Base-by-base conservation (phyloP, 2,329 filamentous ascomycete genomes). In the Ilyonectria robusta region DNA sequence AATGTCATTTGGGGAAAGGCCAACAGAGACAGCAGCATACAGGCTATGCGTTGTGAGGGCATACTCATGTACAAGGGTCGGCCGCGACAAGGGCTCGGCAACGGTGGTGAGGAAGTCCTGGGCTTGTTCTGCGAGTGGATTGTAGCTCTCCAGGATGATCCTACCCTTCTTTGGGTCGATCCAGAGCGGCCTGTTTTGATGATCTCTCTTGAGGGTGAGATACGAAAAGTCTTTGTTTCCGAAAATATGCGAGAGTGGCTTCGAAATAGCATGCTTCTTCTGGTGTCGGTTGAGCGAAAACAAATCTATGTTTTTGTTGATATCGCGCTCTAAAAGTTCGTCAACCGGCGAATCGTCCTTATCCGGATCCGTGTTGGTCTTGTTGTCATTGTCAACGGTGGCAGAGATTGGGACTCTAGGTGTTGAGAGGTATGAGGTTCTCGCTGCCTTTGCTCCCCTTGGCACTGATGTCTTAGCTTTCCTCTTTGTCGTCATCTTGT, bases 21-120 rank as follows among this genome's bases (percentile, higher is more conserved):
- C 94, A 65, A 97, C 93, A 17, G 93, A 96, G 6, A 97, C 93
- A 51, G 94, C 94, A 15, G 94, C 94, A 80, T 97, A 97, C 53
- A 97, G 85, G 80, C 93, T 96, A 81, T 97, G 93, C 21, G 92
- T 89, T 2, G 94, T 97, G 76, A 97, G 86, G 48, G 89, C 87
- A 80, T 97, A 97, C 81, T 97, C 94, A 82, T 97, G 94, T 54
- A 97, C 87, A 76, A 93, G 94, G 6, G 89, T 91, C 56, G 95
- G 94, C 61, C 94, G 89, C 31, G 94, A 97, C 65, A 93, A 85
- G 23, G 94, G 94, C 82, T 97, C 94, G 65, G 94, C 94, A 73
- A 97, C 94, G 44, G 94, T 97, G 74, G 95, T 96, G 65, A 97
- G 85, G 78, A 97, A 97, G 79, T 96, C 93, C 77, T 96, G 93